Evolutionary conservation across 129 eudicot species (phyloP), one percentile per base, ranked within the genome.

Genomic region (Tagetes patula): DNA sequence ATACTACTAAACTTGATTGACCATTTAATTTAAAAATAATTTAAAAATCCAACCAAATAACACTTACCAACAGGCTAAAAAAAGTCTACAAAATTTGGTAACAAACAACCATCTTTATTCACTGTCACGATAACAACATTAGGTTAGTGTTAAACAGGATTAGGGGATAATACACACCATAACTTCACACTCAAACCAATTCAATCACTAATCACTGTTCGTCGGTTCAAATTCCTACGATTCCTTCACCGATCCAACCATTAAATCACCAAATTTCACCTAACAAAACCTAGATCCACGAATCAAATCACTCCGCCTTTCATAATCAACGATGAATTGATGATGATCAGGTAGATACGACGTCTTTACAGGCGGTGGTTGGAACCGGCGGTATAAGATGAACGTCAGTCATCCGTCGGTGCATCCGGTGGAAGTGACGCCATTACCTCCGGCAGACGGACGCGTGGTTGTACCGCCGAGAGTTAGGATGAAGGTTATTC

Each of bases 401-500:
- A 89, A 81, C 77, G 83, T 82, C 62, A 89, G 91, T 68, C 87
- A 86, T 73, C 87, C 85, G 76, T 79, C 91, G 63, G 91, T 89
- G 52, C 96, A 89, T 78, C 96, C 96, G 33, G 87, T 86, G 10
- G 96, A 84, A 71, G 86, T 78, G 67, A 80, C 88, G 11, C 76
- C 82, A 69, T 82, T 87, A 78, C 81, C 84, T 54, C 87, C 80
- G 81, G 77, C 89, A 12, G 96, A 86, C 70, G 89, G 80, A 48
- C 84, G 82, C 7, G 87, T 74, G 10, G 59, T 63, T 65, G 86
- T 68, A 75, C 83, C 87, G 0, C 84, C 82, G 20, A 53, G 87
- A 69, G 83, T 80, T 31, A 80, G 91, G 82, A 89, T 89, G 96
- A 86, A 82, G 83, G 91, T 86, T 32, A 70, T 89, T 32, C 96